Percentiles rank a stretch among this genome's conserved stretches.
Evolutionary conservation across 257 asterid genomes (phyloP).

Genomic region (Forsythia viridissima): DNA sequence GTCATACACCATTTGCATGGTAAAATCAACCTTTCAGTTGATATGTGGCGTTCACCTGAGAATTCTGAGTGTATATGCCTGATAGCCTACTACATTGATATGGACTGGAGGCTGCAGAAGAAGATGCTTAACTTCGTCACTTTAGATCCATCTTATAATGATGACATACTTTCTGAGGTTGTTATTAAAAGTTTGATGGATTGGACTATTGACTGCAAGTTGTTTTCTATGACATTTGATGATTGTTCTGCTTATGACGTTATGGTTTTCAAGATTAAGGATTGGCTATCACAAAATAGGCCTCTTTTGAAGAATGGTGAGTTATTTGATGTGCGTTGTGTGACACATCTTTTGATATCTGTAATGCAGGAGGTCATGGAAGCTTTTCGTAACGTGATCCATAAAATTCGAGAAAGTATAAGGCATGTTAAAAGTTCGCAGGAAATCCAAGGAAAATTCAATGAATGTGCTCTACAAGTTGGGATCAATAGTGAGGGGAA

Average conservation of each 20-base stretch:
- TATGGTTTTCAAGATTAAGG: constrained; percentile 69
- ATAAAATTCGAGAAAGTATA: constrained; percentile 67
- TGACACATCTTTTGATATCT: constrained; percentile 69
- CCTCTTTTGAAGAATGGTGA: constrained; percentile 77
- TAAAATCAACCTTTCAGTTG: constrained; percentile 72
- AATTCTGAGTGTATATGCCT: constrained; percentile 64
- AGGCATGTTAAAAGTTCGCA: constrained; percentile 72
- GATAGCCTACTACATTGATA: constrained; percentile 76
- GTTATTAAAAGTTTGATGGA: constrained; percentile 69
- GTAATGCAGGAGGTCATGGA: constrained; percentile 67
- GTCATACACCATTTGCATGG: constrained; percentile 64
- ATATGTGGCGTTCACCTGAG: constrained; percentile 74
- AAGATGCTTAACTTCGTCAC: constrained; percentile 76
- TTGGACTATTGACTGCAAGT: constrained; percentile 76
- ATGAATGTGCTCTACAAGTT: constrained; percentile 63
- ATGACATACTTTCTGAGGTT: constrained; percentile 71
- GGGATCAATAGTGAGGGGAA: constrained; percentile 54
- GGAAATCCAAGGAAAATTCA: constrained; percentile 57
- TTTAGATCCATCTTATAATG: constrained; percentile 66
- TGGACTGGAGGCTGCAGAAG: constrained; percentile 83
- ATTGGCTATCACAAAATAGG: constrained; percentile 69
- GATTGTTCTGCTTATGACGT: constrained; percentile 62
- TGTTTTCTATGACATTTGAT: constrained; percentile 88
- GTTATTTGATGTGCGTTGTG: constrained; percentile 74
- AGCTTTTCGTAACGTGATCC: constrained; percentile 50